Conservation (phyloP, 148 eudicot genomes). For the Dianthus caryophyllus region DNA sequence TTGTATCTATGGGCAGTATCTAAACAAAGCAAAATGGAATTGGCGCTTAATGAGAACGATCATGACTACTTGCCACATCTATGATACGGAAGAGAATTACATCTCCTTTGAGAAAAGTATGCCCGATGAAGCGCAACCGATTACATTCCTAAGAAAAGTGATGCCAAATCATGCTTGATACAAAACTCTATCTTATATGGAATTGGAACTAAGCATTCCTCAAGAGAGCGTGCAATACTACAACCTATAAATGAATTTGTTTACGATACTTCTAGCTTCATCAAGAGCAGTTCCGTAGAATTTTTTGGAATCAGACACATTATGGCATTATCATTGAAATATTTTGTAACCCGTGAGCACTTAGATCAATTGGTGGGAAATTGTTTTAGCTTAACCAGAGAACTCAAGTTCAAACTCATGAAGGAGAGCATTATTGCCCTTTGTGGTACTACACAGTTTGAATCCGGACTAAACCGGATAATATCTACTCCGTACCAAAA, state of each 20-base stretch:
- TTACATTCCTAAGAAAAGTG: slow-evolving; percentile 58
- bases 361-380: no score
- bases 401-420: no score
- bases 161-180: slow-evolving; percentile 78
- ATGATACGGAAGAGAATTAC: slow-evolving; percentile 61
- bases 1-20: slow-evolving; percentile 42
- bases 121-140: slow-evolving; percentile 78
- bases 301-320: no score
- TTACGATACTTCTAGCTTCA: not conserved
- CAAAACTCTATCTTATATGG: not conserved
- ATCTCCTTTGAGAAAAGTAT: slow-evolving; percentile 56
- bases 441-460: no score
- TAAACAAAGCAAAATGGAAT: slow-evolving; percentile 94
- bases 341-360: no score
- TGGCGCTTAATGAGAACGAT: slow-evolving; percentile 94
- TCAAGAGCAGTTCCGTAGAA: not conserved
- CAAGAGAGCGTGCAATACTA: no score
- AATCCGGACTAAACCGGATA: no score
- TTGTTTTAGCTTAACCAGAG: no score
- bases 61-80: slow-evolving; percentile 79
- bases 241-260: not conserved
- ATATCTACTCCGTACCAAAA: no score
- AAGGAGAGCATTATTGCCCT: no score
- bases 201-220: not conserved
- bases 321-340: no score